Evolutionary conservation across 805 yeast genomes (phyloP).

Genomic region (Saturnispora sanitii): DNA sequence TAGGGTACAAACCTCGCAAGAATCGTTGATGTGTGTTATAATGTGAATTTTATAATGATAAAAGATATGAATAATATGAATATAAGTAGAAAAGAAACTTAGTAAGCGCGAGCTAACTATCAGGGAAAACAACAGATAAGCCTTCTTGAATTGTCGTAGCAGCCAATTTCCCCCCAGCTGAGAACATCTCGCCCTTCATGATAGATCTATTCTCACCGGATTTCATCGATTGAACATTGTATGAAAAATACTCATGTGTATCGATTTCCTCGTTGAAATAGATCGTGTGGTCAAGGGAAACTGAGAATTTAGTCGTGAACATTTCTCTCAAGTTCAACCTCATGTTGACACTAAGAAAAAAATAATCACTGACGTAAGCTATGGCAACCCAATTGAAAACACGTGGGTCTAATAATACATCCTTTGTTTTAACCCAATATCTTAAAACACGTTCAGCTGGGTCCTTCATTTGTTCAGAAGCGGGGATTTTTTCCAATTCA

Average conservation of each 20-base stretch:
- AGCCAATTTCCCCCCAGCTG: constrained; percentile 38
- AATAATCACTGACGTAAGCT: constrained; percentile 51
- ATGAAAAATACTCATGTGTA: constrained; percentile 35
- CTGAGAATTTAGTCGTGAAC: constrained; percentile 40
- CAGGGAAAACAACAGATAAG: constrained; percentile 28
- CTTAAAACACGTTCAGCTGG: constrained; percentile 22
- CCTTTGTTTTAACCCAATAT: constrained; percentile 27
- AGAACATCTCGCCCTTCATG: constrained; percentile 49
- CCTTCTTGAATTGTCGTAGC: constrained; percentile 65
- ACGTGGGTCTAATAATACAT: constrained; percentile 16
- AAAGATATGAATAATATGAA: no score
- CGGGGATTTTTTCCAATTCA: constrained; percentile 19
- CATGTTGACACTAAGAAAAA: constrained; percentile 42
- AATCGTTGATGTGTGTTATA: no score
- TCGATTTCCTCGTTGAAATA: constrained; percentile 52
- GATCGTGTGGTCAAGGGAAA: constrained; percentile 57
- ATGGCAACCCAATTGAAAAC: constrained; percentile 45
- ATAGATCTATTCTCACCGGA: constrained; percentile 45
- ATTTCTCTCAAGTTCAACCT: constrained; percentile 39
- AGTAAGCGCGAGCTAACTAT: constrained; percentile 3
- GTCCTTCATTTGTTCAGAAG: constrained; percentile 12
- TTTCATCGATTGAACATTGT: constrained; percentile 38
- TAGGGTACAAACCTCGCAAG: no score
- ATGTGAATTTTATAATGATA: no score
- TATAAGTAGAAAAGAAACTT: background rate